Conservation (phyloP, 805 yeast genomes). For the Starmerella potacharoeniae region DNA sequence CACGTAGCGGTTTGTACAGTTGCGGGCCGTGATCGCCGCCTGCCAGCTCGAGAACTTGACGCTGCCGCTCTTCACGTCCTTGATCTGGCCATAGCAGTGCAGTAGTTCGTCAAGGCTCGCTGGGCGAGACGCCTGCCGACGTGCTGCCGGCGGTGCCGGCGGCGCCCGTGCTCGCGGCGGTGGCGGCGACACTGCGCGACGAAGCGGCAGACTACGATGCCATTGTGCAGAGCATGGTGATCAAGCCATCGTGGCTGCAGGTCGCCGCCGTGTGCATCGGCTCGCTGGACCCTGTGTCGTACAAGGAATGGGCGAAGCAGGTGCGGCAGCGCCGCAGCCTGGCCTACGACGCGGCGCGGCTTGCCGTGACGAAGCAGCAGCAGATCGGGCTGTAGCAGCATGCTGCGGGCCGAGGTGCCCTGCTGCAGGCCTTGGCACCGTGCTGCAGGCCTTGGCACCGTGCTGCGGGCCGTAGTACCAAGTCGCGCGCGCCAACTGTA, state of each 20-base stretch:
- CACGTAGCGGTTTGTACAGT: constrained; percentile 58
- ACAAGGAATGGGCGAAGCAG: constrained; percentile 3
- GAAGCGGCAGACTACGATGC: background rate
- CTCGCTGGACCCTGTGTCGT: background rate
- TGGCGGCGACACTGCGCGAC: background rate
- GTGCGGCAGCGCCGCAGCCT: constrained; percentile 2
- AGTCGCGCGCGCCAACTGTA: no score
- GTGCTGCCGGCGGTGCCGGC: background rate
- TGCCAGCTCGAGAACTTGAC: constrained; percentile 47
- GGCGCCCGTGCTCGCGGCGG: background rate
- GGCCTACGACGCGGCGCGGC: background rate
- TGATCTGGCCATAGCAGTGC: constrained; percentile 76
- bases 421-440: no score
- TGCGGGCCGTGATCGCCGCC: constrained; percentile 75
- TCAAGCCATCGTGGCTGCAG: constrained; percentile 2
- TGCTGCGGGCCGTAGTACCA: no score
- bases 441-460: no score
- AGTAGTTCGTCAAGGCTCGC: constrained; percentile 58
- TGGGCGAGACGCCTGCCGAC: background rate
- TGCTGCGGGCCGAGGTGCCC: no score
- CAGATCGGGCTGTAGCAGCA: background rate
- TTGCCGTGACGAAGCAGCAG: background rate
- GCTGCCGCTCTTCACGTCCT: constrained; percentile 29
- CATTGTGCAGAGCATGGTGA: background rate
- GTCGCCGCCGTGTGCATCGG: background rate